These are phyloP conservation scores for Trametes coccinea DNA, from an alignment of 768 basidiomycete genomes.

Conservation along the genomic window DNA sequence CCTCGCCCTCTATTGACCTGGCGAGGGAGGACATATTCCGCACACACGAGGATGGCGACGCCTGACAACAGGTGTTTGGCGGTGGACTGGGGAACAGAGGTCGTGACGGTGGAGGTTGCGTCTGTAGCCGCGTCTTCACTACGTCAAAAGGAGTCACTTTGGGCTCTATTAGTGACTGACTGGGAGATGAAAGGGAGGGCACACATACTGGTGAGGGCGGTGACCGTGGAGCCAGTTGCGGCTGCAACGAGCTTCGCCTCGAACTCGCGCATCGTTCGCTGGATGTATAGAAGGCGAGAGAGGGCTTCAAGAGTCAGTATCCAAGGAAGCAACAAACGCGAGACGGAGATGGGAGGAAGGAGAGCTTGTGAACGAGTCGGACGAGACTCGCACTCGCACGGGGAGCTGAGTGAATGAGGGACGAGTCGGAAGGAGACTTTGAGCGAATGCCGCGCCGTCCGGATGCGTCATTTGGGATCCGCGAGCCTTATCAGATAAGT, in stretches of 20 bases:
- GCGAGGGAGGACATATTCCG: slow-evolving; percentile 78
- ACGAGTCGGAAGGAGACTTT: slow-evolving; percentile 9
- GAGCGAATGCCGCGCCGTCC: slow-evolving; percentile 13
- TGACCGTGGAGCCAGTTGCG: slow-evolving; percentile 75
- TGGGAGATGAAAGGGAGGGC: not conserved
- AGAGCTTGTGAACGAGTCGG: slow-evolving; percentile 2
- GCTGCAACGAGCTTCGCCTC: slow-evolving; percentile 81
- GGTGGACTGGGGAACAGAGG: slow-evolving; percentile 55
- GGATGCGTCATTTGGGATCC: slow-evolving; percentile 12
- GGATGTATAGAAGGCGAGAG: not conserved
- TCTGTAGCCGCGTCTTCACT: slow-evolving; percentile 94
- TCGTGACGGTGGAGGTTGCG: slow-evolving; percentile 58
- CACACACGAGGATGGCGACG: slow-evolving; percentile 53
- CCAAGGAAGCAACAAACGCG: no score
- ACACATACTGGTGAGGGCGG: slow-evolving; percentile 75
- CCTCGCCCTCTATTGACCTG: slow-evolving; percentile 53
- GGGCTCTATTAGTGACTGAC: not conserved
- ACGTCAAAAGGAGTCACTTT: slow-evolving; percentile 99
- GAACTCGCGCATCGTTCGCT: slow-evolving; percentile 61
- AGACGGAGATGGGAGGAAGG: not conserved
- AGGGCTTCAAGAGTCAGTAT: no score
- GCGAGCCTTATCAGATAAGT: slow-evolving; percentile 20
- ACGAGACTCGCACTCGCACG: slow-evolving; percentile 4
- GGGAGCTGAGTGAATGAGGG: not conserved
- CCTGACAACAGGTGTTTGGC: slow-evolving; percentile 69